Evolutionary conservation across 164 flowering plant genomes (phyloP), one percentile per base, ranked within the genome.

Genomic region (Chloranthus sessilifolius): DNA sequence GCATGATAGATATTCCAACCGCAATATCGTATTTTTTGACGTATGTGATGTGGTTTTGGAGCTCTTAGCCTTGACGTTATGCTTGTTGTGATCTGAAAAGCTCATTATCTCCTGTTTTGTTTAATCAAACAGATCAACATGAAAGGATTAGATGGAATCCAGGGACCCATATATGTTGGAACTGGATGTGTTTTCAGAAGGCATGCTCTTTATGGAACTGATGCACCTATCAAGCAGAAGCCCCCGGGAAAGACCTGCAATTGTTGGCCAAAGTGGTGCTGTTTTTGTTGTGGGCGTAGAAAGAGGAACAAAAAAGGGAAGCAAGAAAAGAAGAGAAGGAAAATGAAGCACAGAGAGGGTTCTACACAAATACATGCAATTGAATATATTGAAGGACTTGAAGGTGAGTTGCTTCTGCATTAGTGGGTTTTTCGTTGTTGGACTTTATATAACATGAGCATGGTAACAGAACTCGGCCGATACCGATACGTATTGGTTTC

Each of bases 101-200:
- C 10, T 14, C 16, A 26, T 31, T 6, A 11, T 11, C 11, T 36
- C 36, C 16, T 19, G 22, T 51, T 7, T 37, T 12, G 12, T 15
- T 28, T 9, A n/a, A 4, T 47, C 23, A 4, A 11, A 49, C 45
- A 91, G 98, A 87, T 90, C 22, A 87, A 90, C 73, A 80, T 90
- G 77, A 74, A 94, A 69, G 96, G 96, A 47, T 73, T 91, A 57
- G 96, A 87, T 70, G 98, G 98, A 12, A 76, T 91, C 67, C 98
- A 90, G 73, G 96, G 96, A 5, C 98, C 98, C n/a, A 91, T 88
- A 29, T 91, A 91, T 67, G 96, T 91, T 66, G 98, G 98, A 26
- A 91, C 98, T 23, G 96, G 98, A 47, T 88, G 96, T 59, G 95
- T 87, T 55, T 91, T 91, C 72, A 85, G 86, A 47, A 85, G 98